phyloP scores from a whole-genome alignment of 179 eudicot species.

The Drosera spatulata region DNA sequence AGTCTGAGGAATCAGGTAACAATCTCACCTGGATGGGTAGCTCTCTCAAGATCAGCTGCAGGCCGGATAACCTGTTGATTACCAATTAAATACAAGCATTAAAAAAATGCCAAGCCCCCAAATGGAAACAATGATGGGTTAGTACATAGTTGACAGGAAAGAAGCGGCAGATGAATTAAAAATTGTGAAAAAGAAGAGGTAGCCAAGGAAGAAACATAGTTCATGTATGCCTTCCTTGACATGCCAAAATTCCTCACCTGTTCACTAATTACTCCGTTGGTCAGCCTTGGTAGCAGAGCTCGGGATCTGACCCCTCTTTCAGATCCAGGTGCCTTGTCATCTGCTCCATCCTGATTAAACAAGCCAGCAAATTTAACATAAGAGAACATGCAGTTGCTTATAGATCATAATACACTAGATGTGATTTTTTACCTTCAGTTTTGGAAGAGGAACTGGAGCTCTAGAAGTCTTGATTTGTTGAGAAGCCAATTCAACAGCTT shows the following conservation, averaged over 20 bases:
- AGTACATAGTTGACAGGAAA: not conserved
- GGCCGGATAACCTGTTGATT: conserved; percentile 42
- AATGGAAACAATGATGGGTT: not conserved
- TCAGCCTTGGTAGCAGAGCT: conserved; percentile 52
- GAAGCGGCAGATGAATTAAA: not conserved
- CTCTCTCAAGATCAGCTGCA: conserved; percentile 52
- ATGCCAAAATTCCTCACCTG: conserved; percentile 33
- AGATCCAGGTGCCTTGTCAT: conserved; percentile 63
- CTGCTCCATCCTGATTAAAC: conserved; percentile 45
- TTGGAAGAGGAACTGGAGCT: conserved; percentile 15
- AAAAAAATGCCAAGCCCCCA: not conserved
- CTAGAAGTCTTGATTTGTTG: conserved; percentile 20
- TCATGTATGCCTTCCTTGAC: not conserved
- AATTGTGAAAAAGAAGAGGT: not conserved
- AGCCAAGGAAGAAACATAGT: not conserved
- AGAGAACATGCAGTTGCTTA: not conserved
- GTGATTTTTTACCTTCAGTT: conserved; percentile 18
- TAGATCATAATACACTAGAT: not conserved
- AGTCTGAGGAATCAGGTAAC: not conserved
- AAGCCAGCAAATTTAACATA: conserved; percentile 9
- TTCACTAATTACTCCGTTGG: conserved; percentile 66
- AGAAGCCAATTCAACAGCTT: conserved; percentile 34
- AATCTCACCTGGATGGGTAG: conserved; percentile 50
- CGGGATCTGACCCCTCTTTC: conserved; percentile 76
- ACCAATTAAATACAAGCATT: not conserved